Conservation (phyloP, 345 rosid genomes). For the Hevea brasiliensis region DNA sequence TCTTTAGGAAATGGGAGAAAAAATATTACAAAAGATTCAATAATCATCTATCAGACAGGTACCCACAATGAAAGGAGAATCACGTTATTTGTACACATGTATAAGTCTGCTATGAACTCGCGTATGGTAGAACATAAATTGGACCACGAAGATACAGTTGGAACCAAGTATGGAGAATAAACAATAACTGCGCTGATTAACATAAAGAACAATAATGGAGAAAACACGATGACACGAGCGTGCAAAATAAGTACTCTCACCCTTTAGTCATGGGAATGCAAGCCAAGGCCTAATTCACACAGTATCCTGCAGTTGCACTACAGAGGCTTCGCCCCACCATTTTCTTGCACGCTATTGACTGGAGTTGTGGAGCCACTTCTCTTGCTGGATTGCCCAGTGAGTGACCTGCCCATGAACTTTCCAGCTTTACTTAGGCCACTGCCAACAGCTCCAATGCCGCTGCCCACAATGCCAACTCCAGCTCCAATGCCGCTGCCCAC, state of each 20-base stretch:
- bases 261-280: neutral
- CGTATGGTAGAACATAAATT: neutral
- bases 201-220: neutral
- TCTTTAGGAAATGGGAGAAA: too few species aligned
- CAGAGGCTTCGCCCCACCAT: conserved; percentile 55
- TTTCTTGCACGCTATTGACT: conserved; percentile 59
- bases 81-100: conserved; percentile 7
- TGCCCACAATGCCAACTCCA: conserved; percentile 28
- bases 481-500: conserved; percentile 50
- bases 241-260: conserved; percentile 5
- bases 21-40: too few species aligned
- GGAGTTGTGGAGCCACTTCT: conserved; percentile 81
- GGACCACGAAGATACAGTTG: conserved; percentile 5
- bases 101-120: neutral
- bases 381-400: conserved; percentile 76
- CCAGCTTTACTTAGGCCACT: conserved; percentile 85
- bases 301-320: conserved; percentile 17
- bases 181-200: conserved; percentile 7
- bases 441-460: conserved; percentile 75
- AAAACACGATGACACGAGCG: neutral
- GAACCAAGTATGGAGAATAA: neutral
- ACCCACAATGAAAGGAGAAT: too few species aligned
- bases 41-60: too few species aligned
- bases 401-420: conserved; percentile 77
- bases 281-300: conserved; percentile 2